Conservation (phyloP, 345 rosid genomes). For the Eucalyptus fibrosa region DNA sequence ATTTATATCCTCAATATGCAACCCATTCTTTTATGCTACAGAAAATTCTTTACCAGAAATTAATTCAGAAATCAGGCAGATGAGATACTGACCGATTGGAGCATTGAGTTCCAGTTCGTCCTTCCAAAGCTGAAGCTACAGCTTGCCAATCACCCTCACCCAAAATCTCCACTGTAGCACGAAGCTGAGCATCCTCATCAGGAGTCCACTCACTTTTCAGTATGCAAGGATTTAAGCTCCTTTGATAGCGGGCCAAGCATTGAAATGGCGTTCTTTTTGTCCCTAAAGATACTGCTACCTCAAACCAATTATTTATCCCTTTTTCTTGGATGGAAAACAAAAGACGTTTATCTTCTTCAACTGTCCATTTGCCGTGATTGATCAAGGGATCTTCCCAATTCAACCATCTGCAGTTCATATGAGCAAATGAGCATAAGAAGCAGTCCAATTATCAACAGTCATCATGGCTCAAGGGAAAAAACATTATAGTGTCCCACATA, state of each 20-base stretch:
- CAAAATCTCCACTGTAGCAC: slow-evolving; percentile 47
- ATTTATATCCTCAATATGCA: not conserved
- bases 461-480: not conserved
- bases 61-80: not conserved
- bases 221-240: slow-evolving; percentile 67
- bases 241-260: slow-evolving; percentile 73
- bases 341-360: slow-evolving; percentile 61
- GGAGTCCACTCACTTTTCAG: slow-evolving; percentile 66
- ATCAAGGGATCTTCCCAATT: slow-evolving; percentile 74
- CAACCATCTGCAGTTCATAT: slow-evolving; percentile 55
- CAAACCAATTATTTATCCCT: slow-evolving; percentile 58
- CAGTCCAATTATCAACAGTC: not conserved
- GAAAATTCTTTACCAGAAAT: not conserved
- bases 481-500: not conserved
- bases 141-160: slow-evolving; percentile 86
- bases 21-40: not conserved
- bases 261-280: slow-evolving; percentile 83
- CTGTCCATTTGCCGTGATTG: slow-evolving; percentile 49
- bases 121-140: slow-evolving; percentile 59
- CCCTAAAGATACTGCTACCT: slow-evolving; percentile 51
- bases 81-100: slow-evolving; percentile 59
- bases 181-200: slow-evolving; percentile 83
- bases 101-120: slow-evolving; percentile 83
- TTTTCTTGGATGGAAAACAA: slow-evolving; percentile 39
- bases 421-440: not conserved